Percentiles rank a stretch among this genome's conserved stretches.
Conservation (phyloP, 805 yeast species). For the Candida arabinofermentans region DNA sequence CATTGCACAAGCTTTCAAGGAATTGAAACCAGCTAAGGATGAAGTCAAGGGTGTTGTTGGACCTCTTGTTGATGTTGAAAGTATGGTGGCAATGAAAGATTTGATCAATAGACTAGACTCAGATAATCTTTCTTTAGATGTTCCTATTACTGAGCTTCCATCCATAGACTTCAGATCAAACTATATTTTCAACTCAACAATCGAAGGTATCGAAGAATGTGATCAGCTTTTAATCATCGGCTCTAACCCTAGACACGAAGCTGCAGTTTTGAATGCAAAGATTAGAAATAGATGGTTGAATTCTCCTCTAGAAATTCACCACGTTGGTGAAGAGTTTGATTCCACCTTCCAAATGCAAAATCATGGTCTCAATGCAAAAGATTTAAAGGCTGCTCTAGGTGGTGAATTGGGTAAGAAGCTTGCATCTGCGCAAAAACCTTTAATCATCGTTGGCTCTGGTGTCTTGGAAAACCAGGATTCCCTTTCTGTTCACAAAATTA, state of each 20-base stretch:
- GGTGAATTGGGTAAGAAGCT: conserved; percentile 71
- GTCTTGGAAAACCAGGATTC: conserved; percentile 67
- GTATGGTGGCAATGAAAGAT: conserved; percentile 79
- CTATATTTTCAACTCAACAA: conserved; percentile 74
- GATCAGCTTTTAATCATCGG: conserved; percentile 79
- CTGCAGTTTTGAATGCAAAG: conserved; percentile 81
- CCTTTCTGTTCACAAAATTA: conserved; percentile 50
- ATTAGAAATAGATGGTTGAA: conserved; percentile 79
- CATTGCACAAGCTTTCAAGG: conserved; percentile 57
- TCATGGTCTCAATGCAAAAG: conserved; percentile 57
- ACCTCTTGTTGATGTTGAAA: conserved; percentile 77
- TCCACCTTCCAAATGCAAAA: conserved; percentile 66
- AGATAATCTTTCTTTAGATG: conserved; percentile 76
- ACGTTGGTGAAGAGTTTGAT: conserved; percentile 73
- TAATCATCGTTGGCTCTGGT: conserved; percentile 79
- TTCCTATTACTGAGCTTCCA: conserved; percentile 50
- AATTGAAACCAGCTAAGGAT: conserved; percentile 55
- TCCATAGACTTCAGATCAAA: conserved; percentile 76
- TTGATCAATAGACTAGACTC: conserved; percentile 72
- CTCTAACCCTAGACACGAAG: conserved; percentile 86
- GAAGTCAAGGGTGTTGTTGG: conserved; percentile 83
- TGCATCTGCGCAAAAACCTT: conserved; percentile 63
- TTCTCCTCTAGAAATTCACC: conserved; percentile 58
- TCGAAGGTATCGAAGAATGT: conserved; percentile 77
- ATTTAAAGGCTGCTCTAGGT: conserved; percentile 53